A percentile compares a stretch with the other conserved stretches of the same genome.
phyloP scores from a whole-genome alignment of 768 basidiomycete genomes.

The Tubosaeta brunneosetosa region DNA sequence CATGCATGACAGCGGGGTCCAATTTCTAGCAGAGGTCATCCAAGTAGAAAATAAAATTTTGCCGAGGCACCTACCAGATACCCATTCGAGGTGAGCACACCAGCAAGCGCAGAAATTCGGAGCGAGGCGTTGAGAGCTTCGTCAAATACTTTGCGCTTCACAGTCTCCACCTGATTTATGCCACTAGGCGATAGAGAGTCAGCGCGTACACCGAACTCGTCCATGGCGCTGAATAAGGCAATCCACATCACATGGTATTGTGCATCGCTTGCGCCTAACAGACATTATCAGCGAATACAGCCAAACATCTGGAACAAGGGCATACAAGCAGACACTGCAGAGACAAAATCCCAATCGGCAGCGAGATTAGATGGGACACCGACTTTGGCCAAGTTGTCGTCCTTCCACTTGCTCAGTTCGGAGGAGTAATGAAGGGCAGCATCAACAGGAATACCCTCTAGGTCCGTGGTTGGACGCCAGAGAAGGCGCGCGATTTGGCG shows the following conservation, averaged over 20 bases:
- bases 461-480: constrained; percentile 74
- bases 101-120: constrained; percentile 84
- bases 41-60: constrained; percentile 4
- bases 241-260: constrained; percentile 94
- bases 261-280: constrained; percentile 72
- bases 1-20: constrained; percentile 87
- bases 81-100: constrained; percentile 80
- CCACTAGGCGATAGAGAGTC: constrained; percentile 28
- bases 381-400: constrained; percentile 67
- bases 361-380: constrained; percentile 86
- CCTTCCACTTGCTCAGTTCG: constrained; percentile 67
- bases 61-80: constrained; percentile 60
- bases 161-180: constrained; percentile 60
- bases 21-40: constrained; percentile 45
- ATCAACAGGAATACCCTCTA: constrained; percentile 71
- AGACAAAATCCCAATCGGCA: constrained; percentile 86
- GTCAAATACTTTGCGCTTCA: constrained; percentile 67
- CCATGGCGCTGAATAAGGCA: constrained; percentile 72
- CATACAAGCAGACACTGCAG: constrained; percentile 62
- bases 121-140: constrained; percentile 83
- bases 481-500: constrained; percentile 77
- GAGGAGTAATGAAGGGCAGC: constrained; percentile 53
- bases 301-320: not conserved
- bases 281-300: not conserved
- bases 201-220: constrained; percentile 82